Percentiles rank a stretch among this genome's conserved stretches.
phyloP scores from a whole-genome alignment of 352 stramenopile genomes.

The Globisporangium paroecandrum region DNA sequence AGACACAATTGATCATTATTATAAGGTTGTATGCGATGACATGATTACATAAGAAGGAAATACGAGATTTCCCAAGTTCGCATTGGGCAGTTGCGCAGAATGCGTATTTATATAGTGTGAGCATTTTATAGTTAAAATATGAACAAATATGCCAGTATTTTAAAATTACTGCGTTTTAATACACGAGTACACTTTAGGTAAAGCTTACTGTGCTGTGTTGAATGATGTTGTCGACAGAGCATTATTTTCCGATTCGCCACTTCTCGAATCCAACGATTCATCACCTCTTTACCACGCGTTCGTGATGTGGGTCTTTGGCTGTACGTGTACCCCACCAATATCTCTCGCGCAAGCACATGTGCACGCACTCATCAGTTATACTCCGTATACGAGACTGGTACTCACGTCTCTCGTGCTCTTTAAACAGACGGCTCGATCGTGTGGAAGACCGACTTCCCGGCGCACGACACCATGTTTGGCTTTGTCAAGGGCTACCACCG shows the following conservation, averaged over 20 bases:
- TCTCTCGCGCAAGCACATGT: not conserved
- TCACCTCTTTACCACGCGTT: not conserved
- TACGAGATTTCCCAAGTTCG: not conserved
- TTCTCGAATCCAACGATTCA: not conserved
- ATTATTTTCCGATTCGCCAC: not conserved
- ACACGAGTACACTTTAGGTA: not conserved
- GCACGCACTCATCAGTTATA: not conserved
- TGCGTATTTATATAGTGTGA: not conserved
- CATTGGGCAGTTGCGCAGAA: not conserved
- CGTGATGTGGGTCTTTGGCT: conserved; percentile 12
- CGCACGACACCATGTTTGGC: conserved; percentile 30
- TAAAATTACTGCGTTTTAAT: not conserved
- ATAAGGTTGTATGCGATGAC: not conserved
- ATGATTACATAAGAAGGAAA: not conserved
- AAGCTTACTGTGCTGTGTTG: not conserved
- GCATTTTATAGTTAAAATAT: not conserved
- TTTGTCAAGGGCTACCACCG: conserved; percentile 83
- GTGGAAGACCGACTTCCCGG: conserved; percentile 34
- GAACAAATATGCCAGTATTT: too few relatives aligned
- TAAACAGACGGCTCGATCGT: conserved; percentile 29
- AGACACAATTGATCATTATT: conserved; percentile 1
- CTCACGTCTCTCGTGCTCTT: not conserved
- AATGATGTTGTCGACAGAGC: not conserved
- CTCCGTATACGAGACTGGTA: not conserved
- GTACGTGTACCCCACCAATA: not conserved